phyloP scores from a whole-genome alignment of 768 basidiomycete genomes.

The Termitomyces sp. region DNA sequence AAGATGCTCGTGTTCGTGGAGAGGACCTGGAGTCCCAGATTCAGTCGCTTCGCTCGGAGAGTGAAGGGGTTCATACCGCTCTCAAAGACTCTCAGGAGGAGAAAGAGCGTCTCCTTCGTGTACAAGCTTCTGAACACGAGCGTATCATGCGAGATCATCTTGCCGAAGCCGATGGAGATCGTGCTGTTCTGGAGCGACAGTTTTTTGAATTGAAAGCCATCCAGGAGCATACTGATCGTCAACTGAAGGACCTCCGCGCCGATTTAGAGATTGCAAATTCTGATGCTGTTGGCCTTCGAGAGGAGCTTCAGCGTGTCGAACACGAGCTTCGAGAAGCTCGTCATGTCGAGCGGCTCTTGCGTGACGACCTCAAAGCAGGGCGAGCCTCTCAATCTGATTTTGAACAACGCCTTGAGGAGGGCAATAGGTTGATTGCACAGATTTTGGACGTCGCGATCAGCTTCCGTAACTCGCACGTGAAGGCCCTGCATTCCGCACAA shows the following conservation, averaged over 20 bases:
- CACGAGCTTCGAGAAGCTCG: constrained; percentile 64
- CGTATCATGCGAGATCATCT: constrained; percentile 77
- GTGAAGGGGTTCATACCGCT: constrained; percentile 62
- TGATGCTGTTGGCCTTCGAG: constrained; percentile 62
- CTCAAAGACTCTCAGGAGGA: constrained; percentile 65
- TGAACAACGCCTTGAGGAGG: constrained; percentile 62
- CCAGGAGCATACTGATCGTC: constrained; percentile 53
- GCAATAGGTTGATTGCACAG: constrained; percentile 69
- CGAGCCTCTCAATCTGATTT: constrained; percentile 61
- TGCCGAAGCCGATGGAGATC: constrained; percentile 90
- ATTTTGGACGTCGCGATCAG: constrained; percentile 75
- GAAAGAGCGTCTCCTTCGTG: constrained; percentile 70
- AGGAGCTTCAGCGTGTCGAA: constrained; percentile 68
- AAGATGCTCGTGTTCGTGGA: constrained; percentile 68
- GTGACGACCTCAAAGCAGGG: constrained; percentile 70
- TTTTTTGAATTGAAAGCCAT: constrained; percentile 65
- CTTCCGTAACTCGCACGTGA: constrained; percentile 73
- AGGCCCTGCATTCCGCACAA: constrained; percentile 59
- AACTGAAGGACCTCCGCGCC: constrained; percentile 56
- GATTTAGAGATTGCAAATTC: constrained; percentile 61
- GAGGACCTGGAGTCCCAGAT: constrained; percentile 77
- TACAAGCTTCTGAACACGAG: constrained; percentile 65
- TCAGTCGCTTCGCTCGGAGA: constrained; percentile 61
- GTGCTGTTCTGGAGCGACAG: constrained; percentile 88
- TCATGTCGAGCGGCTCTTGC: constrained; percentile 60